Conservation (phyloP, 805 yeast genomes). For the Babjeviella inositovora region DNA sequence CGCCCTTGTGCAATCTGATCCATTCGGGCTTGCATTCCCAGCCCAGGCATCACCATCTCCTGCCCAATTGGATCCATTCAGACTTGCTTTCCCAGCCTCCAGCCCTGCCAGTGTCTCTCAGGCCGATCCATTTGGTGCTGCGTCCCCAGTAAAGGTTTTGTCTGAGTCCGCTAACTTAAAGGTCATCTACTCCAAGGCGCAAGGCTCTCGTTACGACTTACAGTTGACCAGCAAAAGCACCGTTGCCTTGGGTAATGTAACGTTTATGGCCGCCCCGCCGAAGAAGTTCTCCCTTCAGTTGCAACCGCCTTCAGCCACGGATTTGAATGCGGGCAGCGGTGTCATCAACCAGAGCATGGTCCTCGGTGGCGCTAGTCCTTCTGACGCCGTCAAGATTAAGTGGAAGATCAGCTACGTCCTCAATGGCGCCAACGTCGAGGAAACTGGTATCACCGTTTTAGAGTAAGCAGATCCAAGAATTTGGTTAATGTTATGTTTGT, state of each 20-base stretch:
- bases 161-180: too few relatives aligned
- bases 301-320: too few relatives aligned
- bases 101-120: too few relatives aligned
- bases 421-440: conserved; percentile 31
- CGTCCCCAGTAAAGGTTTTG: too few relatives aligned
- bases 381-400: conserved; percentile 42
- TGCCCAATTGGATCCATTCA: conserved; percentile 19
- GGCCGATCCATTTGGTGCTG: too few relatives aligned
- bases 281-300: too few relatives aligned
- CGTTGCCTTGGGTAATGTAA: conserved; percentile 30
- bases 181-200: too few relatives aligned
- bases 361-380: not conserved
- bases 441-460: conserved; percentile 33
- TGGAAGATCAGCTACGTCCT: conserved; percentile 52
- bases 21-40: conserved; percentile 1
- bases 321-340: conserved; percentile 7
- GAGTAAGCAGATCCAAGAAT: not conserved
- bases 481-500: not conserved
- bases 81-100: conserved; percentile 17
- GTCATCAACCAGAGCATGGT: too few relatives aligned
- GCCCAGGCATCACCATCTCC: conserved; percentile 1
- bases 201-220: too few relatives aligned
- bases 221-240: conserved; percentile 48
- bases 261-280: too few relatives aligned
- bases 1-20: too few relatives aligned